Conservation (phyloP, 495 filamentous ascomycete species). For the Mytilinidion resinicola region DNA sequence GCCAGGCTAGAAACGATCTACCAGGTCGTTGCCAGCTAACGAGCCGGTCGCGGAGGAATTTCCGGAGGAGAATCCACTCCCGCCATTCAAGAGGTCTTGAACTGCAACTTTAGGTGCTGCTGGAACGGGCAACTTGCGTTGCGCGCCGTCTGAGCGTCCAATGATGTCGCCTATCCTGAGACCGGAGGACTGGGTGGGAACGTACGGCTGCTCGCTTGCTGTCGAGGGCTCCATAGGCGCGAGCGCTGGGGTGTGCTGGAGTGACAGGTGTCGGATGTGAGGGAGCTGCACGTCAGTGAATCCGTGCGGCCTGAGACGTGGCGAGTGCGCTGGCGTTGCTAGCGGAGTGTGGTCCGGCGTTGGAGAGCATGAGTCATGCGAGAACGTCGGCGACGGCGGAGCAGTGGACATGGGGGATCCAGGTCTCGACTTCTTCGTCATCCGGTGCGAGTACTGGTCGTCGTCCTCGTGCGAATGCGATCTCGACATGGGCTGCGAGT, state of each 20-base stretch:
- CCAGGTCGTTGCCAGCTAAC: slow-evolving; percentile 37
- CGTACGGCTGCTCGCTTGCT: slow-evolving; percentile 52
- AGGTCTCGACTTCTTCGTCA: slow-evolving; percentile 80
- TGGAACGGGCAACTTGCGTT: slow-evolving; percentile 90
- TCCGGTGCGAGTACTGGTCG: slow-evolving; percentile 62
- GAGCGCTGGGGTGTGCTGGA: slow-evolving; percentile 80
- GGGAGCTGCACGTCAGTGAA: slow-evolving; percentile 68
- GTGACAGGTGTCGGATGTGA: slow-evolving; percentile 77
- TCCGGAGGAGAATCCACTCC: slow-evolving; percentile 54
- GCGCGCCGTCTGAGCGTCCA: slow-evolving; percentile 74
- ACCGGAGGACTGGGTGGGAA: slow-evolving; percentile 54
- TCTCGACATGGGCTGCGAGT: slow-evolving; percentile 76
- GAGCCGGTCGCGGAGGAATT: slow-evolving; percentile 46
- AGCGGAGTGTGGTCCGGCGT: slow-evolving; percentile 96
- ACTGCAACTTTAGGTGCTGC: slow-evolving; percentile 82
- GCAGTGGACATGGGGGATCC: slow-evolving; percentile 92
- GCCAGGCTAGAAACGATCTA: slow-evolving; percentile 22
- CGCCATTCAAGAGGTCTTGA: slow-evolving; percentile 70
- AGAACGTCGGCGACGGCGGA: slow-evolving; percentile 96
- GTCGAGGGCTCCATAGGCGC: slow-evolving; percentile 84
- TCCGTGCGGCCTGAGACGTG: slow-evolving; percentile 73
- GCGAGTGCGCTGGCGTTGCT: slow-evolving; percentile 92
- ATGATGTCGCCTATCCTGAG: slow-evolving; percentile 90
- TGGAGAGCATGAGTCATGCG: slow-evolving; percentile 89
- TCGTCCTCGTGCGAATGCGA: slow-evolving; percentile 87